phyloP scores from a whole-genome alignment of 768 basidiomycete genomes.

The Porpolomopsis calyptriformis region DNA sequence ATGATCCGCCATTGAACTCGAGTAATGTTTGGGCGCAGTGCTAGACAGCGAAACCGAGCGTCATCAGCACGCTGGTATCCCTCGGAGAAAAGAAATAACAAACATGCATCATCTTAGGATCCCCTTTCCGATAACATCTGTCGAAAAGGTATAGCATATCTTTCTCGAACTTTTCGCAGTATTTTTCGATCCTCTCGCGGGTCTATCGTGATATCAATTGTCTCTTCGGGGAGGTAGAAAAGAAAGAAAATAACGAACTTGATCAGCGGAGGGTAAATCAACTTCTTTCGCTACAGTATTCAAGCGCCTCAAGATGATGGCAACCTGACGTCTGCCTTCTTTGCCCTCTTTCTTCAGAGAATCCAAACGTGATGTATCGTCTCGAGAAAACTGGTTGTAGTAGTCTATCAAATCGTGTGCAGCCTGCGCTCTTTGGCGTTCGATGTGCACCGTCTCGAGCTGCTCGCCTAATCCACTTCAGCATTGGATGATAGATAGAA shows the following conservation, averaged over 20 bases:
- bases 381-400: slow-evolving; percentile 84
- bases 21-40: slow-evolving; percentile 94
- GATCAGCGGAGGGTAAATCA: slow-evolving; percentile 72
- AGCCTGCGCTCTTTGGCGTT: slow-evolving; percentile 86
- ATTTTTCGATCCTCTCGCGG: slow-evolving; percentile 85
- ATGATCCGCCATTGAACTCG: slow-evolving; percentile 95
- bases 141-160: slow-evolving; percentile 97
- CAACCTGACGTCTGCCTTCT: slow-evolving; percentile 81
- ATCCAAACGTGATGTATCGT: slow-evolving; percentile 67
- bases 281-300: slow-evolving; percentile 89
- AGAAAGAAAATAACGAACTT: slow-evolving; percentile 33
- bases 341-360: slow-evolving; percentile 77
- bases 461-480: slow-evolving; percentile 62
- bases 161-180: slow-evolving; percentile 98
- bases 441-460: slow-evolving; percentile 86
- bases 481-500: slow-evolving; percentile 1
- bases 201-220: slow-evolving; percentile 37
- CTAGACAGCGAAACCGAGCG: slow-evolving; percentile 33
- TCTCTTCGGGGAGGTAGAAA: neutral
- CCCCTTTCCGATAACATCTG: slow-evolving; percentile 88
- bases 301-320: slow-evolving; percentile 75
- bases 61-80: neutral
- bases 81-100: slow-evolving; percentile 16
- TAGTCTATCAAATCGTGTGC: slow-evolving; percentile 89
- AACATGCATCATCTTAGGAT: slow-evolving; percentile 99